A percentile compares a stretch with the other conserved stretches of the same genome.
phyloP scores from a whole-genome alignment of 2,329 filamentous ascomycete species.

The Fusarium zealandicum region DNA sequence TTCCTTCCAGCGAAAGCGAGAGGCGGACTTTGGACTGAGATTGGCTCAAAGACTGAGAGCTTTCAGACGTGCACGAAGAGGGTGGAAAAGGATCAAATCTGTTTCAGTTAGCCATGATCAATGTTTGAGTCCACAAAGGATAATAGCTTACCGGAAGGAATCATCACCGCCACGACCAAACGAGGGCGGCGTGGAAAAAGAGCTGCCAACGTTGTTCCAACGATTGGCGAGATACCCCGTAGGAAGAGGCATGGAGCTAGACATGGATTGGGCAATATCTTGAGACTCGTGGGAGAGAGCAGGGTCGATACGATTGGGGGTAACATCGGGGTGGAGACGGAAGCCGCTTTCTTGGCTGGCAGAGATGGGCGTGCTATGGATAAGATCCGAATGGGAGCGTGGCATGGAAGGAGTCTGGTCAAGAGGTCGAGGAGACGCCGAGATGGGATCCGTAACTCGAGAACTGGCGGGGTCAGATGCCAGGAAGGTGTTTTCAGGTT shows the following conservation, averaged over 20 bases:
- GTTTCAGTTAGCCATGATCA: constrained; percentile 13
- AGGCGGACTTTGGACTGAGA: constrained; percentile 70
- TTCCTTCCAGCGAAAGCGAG: constrained; percentile 86
- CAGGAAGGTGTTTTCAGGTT: constrained; percentile 40
- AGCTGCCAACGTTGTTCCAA: constrained; percentile 59
- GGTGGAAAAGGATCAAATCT: constrained; percentile 56
- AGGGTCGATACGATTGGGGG: constrained; percentile 39
- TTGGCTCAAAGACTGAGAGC: constrained; percentile 48
- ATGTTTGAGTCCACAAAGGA: background rate
- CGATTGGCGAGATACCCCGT: constrained; percentile 63
- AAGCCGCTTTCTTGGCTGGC: constrained; percentile 26
- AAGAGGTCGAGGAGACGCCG: constrained; percentile 36
- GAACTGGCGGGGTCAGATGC: constrained; percentile 41
- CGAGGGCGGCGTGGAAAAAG: constrained; percentile 58
- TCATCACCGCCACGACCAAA: constrained; percentile 51
- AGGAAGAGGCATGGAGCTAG: constrained; percentile 53
- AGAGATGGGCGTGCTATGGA: constrained; percentile 39
- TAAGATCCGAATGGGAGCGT: constrained; percentile 37
- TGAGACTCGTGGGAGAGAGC: constrained; percentile 42
- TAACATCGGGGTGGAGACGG: constrained; percentile 31
- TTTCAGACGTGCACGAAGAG: constrained; percentile 52
- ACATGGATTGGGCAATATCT: constrained; percentile 42
- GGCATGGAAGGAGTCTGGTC: constrained; percentile 40
- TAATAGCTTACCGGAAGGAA: constrained; percentile 53
- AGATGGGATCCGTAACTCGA: constrained; percentile 35